Evolutionary conservation across 2,329 filamentous ascomycete genomes (phyloP).

Genomic region (Drechslera avenae): DNA sequence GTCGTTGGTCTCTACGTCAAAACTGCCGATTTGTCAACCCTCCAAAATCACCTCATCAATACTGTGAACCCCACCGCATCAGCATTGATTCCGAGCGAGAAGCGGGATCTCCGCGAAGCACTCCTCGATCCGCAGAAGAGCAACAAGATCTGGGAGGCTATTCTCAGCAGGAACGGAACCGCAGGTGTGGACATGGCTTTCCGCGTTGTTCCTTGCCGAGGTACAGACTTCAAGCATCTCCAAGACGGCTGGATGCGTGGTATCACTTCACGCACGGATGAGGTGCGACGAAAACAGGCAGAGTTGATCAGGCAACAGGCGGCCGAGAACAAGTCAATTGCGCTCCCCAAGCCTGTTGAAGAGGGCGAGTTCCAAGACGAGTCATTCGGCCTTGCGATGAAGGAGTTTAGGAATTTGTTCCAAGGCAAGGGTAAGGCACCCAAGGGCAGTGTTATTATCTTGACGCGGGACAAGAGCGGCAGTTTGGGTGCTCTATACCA

Average conservation of each 20-base stretch:
- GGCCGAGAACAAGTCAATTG: constrained; percentile 44
- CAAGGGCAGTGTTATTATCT: constrained; percentile 77
- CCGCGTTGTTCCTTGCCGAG: constrained; percentile 85
- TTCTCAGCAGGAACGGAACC: constrained; percentile 63
- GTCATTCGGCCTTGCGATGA: constrained; percentile 74
- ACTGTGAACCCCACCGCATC: constrained; percentile 78
- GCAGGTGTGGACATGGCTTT: constrained; percentile 72
- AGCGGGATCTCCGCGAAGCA: constrained; percentile 69
- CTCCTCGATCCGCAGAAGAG: constrained; percentile 73
- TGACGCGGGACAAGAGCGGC: constrained; percentile 71
- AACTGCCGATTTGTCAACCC: constrained; percentile 76
- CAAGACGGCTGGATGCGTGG: constrained; percentile 89
- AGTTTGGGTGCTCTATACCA: constrained; percentile 53
- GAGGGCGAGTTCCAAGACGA: constrained; percentile 68
- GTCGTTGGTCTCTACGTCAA: constrained; percentile 92
- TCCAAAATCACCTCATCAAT: constrained; percentile 78
- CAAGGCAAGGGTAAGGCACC: constrained; percentile 75
- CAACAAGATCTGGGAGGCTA: constrained; percentile 73
- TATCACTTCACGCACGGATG: constrained; percentile 73
- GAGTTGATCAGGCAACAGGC: constrained; percentile 51
- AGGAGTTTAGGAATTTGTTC: constrained; percentile 81
- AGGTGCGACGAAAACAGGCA: constrained; percentile 46
- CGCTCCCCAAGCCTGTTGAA: constrained; percentile 40
- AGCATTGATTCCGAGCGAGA: constrained; percentile 81
- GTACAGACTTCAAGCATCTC: constrained; percentile 92